These are phyloP conservation scores for Clathrus columnatus DNA, from an alignment of 768 basidiomycete genomes.

Conservation along the genomic window DNA sequence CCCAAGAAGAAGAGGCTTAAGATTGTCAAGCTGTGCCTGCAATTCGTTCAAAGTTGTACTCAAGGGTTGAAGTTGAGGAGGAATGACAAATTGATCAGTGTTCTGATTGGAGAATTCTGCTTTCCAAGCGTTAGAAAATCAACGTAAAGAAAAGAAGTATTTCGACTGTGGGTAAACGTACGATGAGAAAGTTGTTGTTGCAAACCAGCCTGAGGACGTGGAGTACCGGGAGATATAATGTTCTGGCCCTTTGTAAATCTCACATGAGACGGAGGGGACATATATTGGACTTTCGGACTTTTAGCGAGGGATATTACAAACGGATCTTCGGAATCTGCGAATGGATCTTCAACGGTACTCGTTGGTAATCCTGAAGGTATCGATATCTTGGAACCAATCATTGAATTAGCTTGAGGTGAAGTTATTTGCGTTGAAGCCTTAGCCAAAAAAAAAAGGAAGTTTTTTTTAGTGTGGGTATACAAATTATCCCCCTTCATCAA, in stretches of 20 bases:
- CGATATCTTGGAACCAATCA: background rate
- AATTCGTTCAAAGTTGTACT: conserved; percentile 3
- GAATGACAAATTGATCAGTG: background rate
- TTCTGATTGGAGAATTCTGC: background rate
- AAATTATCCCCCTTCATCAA: background rate
- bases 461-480: too few species aligned
- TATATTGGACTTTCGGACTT: background rate
- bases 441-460: background rate
- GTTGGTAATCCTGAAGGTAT: background rate
- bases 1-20: conserved; percentile 1
- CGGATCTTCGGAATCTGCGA: background rate
- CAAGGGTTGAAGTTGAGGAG: conserved; percentile 1
- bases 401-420: background rate
- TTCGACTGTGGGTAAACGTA: background rate
- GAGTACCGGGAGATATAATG: background rate
- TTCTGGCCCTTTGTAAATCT: background rate
- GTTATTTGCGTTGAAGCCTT: background rate
- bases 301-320: too few species aligned
- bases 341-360: background rate
- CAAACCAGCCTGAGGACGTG: background rate
- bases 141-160: too few species aligned
- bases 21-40: conserved; percentile 3
- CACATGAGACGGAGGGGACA: background rate
- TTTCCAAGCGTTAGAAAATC: too few species aligned
- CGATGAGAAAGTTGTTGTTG: background rate